These are phyloP conservation scores for Cystobasidium onofrii DNA, from an alignment of 768 basidiomycete genomes.

Conservation along the genomic window DNA sequence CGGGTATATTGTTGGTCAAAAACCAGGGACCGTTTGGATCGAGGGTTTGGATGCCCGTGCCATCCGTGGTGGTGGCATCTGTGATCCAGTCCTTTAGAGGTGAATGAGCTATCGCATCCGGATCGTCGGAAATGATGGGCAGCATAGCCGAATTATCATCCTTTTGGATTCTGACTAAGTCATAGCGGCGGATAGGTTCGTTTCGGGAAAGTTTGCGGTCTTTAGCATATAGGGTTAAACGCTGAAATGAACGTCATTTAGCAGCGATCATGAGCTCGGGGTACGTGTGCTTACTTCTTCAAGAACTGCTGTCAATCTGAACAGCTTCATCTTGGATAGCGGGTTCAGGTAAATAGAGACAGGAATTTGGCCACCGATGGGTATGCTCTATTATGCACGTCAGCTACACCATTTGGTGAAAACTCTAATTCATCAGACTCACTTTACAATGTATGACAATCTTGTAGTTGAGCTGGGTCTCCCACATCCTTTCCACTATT, in stretches of 20 bases:
- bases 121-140: slow-evolving; percentile 65
- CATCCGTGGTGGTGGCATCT: slow-evolving; percentile 53
- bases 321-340: slow-evolving; percentile 69
- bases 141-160: slow-evolving; percentile 60
- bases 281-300: slow-evolving; percentile 64
- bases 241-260: no score
- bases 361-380: slow-evolving; percentile 72
- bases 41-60: slow-evolving; percentile 48
- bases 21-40: slow-evolving; percentile 69
- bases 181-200: slow-evolving; percentile 57
- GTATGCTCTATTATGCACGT: slow-evolving; percentile 67
- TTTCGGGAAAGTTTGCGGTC: slow-evolving; percentile 61
- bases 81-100: slow-evolving; percentile 53
- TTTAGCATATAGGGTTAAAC: slow-evolving; percentile 68
- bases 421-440: neutral
- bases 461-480: slow-evolving; percentile 55
- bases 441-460: slow-evolving; percentile 41
- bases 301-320: slow-evolving; percentile 61
- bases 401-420: slow-evolving; percentile 35
- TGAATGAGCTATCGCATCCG: slow-evolving; percentile 56
- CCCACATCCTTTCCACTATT: slow-evolving; percentile 82
- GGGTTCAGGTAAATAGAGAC: slow-evolving; percentile 74
- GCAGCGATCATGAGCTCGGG: no score
- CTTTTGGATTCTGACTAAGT: slow-evolving; percentile 59
- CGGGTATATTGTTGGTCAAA: slow-evolving; percentile 59